These are phyloP conservation scores for Catunica adiposa DNA, from an alignment of 2,329 filamentous ascomycete species.

Conservation along the genomic window DNA sequence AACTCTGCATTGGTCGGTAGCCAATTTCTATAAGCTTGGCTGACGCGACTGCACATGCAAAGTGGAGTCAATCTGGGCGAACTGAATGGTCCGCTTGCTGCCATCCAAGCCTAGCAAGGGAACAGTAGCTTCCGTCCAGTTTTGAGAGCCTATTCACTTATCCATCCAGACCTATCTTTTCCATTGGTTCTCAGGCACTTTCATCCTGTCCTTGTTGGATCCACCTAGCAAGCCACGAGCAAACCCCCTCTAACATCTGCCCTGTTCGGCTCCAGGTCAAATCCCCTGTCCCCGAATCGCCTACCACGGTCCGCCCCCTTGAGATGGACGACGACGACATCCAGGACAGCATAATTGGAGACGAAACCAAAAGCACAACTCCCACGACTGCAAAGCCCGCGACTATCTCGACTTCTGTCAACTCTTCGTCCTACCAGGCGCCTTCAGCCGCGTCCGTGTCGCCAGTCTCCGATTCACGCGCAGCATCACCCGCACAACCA, in stretches of 20 bases:
- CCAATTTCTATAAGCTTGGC: too few species aligned
- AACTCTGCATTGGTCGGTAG: too few species aligned
- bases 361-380: constrained; percentile 21
- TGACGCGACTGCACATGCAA: too few species aligned
- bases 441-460: background rate
- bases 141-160: too few species aligned
- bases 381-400: constrained; percentile 16
- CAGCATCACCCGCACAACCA: constrained; percentile 14
- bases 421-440: background rate
- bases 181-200: background rate
- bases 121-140: too few species aligned
- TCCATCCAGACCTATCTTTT: too few species aligned
- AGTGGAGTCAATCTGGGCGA: too few species aligned
- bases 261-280: constrained; percentile 25
- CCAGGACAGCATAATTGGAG: constrained; percentile 35
- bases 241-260: background rate
- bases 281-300: constrained; percentile 40
- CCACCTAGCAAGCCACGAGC: background rate
- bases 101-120: too few species aligned
- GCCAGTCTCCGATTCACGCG: constrained; percentile 12
- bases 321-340: constrained; percentile 56
- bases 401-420: constrained; percentile 13
- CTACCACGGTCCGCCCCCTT: constrained; percentile 46
- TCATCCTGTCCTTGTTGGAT: background rate
- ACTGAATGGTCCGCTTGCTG: too few species aligned